Conservation (phyloP, 495 filamentous ascomycete species). For the Podospora conica region DNA sequence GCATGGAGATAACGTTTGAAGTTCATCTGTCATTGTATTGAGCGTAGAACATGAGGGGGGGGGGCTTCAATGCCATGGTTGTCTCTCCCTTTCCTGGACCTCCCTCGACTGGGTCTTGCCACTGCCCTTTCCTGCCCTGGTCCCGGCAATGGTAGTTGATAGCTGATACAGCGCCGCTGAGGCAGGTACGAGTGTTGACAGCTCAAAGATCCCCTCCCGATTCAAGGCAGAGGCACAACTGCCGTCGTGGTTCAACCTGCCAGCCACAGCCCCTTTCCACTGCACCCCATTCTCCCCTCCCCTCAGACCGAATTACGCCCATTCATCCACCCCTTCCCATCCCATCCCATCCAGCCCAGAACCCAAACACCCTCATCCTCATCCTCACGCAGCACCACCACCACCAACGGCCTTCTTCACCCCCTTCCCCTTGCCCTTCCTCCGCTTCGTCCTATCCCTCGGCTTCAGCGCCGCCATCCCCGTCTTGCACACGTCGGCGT, state of each 20-base stretch:
- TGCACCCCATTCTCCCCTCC: too few relatives aligned
- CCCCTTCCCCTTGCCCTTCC: slow-evolving; percentile 68
- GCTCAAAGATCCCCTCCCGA: neutral
- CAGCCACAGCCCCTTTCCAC: neutral
- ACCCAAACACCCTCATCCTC: neutral
- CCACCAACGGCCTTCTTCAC: slow-evolving; percentile 52
- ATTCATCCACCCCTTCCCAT: neutral
- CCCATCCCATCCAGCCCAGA: neutral
- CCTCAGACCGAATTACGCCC: neutral
- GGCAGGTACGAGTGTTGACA: too few relatives aligned
- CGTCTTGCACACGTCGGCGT: slow-evolving; percentile 86
- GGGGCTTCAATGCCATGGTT: neutral
- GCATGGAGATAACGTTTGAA: neutral
- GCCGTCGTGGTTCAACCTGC: neutral
- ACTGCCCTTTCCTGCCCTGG: too few relatives aligned
- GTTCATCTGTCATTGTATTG: neutral
- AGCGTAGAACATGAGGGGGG: neutral
- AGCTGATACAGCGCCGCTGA: too few relatives aligned
- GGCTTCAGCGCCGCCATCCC: slow-evolving; percentile 88
- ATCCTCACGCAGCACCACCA: neutral
- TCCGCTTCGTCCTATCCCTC: slow-evolving; percentile 69
- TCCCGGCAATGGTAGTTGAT: too few relatives aligned
- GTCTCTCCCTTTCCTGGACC: neutral
- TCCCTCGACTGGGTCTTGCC: neutral
- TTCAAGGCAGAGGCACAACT: neutral